Evolutionary conservation across 2,329 filamentous ascomycete genomes (phyloP).

Genomic region (Pseudocercospora ulei): DNA sequence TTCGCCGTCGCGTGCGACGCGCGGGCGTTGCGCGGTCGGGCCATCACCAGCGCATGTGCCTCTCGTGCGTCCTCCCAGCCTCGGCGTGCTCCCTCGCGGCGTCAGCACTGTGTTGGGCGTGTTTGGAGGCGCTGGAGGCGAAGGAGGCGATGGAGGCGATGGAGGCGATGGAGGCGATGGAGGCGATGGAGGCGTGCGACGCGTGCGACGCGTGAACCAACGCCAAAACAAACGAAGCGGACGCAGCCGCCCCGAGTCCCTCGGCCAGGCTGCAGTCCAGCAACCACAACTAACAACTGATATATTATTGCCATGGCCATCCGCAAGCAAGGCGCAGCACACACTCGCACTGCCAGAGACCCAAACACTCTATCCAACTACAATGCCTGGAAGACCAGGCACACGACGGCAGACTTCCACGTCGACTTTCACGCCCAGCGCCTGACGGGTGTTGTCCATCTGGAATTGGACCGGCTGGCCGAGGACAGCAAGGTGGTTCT

Average conservation of each 20-base stretch:
- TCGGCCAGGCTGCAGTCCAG: no score
- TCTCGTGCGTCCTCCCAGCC: neutral
- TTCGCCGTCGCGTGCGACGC: conserved; percentile 13
- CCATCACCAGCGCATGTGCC: conserved; percentile 21
- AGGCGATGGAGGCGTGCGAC: no score
- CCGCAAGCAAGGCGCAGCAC: conserved; percentile 27
- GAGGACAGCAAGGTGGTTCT: conserved; percentile 67
- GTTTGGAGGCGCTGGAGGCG: no score
- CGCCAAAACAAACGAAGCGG: no score
- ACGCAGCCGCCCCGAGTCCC: no score
- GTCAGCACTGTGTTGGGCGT: neutral
- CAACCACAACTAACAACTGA: no score
- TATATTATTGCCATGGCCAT: conserved; percentile 26
- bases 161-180: no score
- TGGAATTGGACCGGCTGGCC: conserved; percentile 68
- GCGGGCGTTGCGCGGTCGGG: conserved; percentile 26
- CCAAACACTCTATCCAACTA: conserved; percentile 91
- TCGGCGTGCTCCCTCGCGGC: conserved; percentile 10
- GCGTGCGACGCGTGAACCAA: no score
- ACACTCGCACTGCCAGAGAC: conserved; percentile 45
- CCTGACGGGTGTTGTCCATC: conserved; percentile 64
- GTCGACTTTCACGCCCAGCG: conserved; percentile 74
- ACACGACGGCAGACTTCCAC: conserved; percentile 70
- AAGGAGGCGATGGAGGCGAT: no score
- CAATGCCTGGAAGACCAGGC: conserved; percentile 71